Conservation (phyloP, 2,329 filamentous ascomycete species). For the Arthrobotrys conoides region DNA sequence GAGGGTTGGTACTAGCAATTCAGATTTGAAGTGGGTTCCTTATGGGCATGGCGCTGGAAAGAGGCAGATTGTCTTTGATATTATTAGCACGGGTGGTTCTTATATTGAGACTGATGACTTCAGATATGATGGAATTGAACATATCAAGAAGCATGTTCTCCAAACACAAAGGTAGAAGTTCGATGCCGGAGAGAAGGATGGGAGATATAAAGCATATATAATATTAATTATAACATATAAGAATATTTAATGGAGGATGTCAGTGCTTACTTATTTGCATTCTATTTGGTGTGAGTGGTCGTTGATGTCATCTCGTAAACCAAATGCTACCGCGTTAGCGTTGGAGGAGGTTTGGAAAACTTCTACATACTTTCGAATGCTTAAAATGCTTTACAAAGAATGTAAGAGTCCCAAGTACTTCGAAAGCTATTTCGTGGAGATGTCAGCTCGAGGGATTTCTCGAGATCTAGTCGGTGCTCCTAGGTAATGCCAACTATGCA, state of each 20-base stretch:
- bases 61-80: conserved; percentile 66
- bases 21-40: conserved; percentile 64
- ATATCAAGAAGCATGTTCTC: conserved; percentile 63
- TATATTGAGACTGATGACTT: conserved; percentile 66
- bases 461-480: no score
- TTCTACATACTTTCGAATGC: no score
- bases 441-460: no score
- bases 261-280: no score
- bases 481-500: no score
- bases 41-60: conserved; percentile 64
- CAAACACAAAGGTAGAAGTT: conserved; percentile 36
- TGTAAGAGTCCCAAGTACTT: no score
- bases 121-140: conserved; percentile 65
- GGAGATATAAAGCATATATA: background rate
- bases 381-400: no score
- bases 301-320: no score
- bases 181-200: background rate
- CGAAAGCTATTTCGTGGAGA: no score
- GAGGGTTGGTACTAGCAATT: conserved; percentile 2
- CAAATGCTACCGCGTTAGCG: no score
- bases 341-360: no score
- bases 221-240: conserved; percentile 13
- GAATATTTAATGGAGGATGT: background rate
- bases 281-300: no score
- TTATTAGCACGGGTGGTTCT: conserved; percentile 64